Evolutionary conservation across 1,139 yeast genomes (phyloP), one percentile per base, ranked within the genome.

Genomic region (Nadsonia starkeyi-henricii): DNA sequence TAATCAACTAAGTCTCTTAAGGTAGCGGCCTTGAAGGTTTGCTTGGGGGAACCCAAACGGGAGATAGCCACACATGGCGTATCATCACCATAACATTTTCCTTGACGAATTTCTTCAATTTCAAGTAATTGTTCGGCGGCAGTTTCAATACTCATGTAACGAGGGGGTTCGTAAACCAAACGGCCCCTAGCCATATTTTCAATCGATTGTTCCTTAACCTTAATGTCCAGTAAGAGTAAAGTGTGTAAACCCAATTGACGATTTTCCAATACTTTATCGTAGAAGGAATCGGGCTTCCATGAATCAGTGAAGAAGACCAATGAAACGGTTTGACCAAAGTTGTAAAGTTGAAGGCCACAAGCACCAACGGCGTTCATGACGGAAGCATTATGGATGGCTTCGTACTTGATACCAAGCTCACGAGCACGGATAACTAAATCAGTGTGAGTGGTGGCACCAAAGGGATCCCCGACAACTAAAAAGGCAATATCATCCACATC

Each of bases 301-400:
- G 72, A 70, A 42, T 89, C 97, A 26, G 96, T 89, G 73, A 91
- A 91, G 64, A 91, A 91, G 2, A 91, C 98, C 62, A 91, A 73
- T 1, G 96, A 86, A 17, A 91, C 93, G 15, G 97, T 88, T 68
- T 91, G 98, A 8, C 98, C 98, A 67, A 89, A 91, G 58, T 84
- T 89, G 67, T 91, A 91, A 52, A 91, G 73, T 65, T 91, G 98
- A 55, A 91, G 73, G 21, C 98, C 98, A 69, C 96, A 88, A 1
- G 96, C 95, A 15, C 98, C 98, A 21, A 91, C 95, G 0, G 98
- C 98, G 63, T 91, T 91, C 96, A 91, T 88, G 20, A 91, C 94
- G 21, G 95, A 85, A 2, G 98, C 98, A 65, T 91, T 91, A 68
- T 91, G 98, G 51, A 91, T 78, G 47, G 85, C 77, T 60, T 85